A percentile compares a stretch with the other conserved stretches of the same genome.
phyloP scores from a whole-genome alignment of 352 stramenopile genomes.

The Phytopythium montanum region DNA sequence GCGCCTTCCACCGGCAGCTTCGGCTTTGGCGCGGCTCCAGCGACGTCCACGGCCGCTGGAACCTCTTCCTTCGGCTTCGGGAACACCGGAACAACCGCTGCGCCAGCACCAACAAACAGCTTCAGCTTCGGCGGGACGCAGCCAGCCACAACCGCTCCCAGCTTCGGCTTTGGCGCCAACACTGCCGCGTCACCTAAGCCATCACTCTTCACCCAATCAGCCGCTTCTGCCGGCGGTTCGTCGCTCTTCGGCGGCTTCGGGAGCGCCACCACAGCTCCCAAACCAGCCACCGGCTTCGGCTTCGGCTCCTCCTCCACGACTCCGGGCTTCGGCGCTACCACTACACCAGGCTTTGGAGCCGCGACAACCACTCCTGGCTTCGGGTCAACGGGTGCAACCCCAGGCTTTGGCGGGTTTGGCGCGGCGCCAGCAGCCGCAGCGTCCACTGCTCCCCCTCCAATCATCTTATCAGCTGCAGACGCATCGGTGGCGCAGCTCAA shows the following conservation, averaged over 20 bases:
- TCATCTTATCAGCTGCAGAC: conserved; percentile 63
- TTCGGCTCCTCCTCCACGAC: conserved; percentile 10
- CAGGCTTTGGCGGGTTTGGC: conserved; percentile 14
- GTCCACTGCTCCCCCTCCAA: conserved; percentile 50
- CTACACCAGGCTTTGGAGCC: conserved; percentile 21
- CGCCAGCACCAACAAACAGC: conserved; percentile 12
- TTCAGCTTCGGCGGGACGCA: conserved; percentile 42
- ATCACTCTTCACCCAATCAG: conserved; percentile 44
- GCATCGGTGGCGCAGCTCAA: conserved; percentile 78
- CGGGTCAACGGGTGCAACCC: conserved; percentile 7
- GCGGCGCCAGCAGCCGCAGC: conserved; percentile 19
- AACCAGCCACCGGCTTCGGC: conserved; percentile 25
- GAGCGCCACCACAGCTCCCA: neutral
- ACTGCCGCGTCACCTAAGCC: conserved; percentile 28
- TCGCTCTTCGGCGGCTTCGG: conserved; percentile 17
- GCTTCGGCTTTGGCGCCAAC: conserved; percentile 15
- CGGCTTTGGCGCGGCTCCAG: conserved; percentile 11
- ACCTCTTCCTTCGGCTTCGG: conserved; percentile 17
- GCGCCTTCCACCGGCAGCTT: conserved; percentile 9
- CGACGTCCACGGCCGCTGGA: conserved; percentile 2
- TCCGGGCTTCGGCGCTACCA: conserved; percentile 8
- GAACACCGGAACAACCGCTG: neutral
- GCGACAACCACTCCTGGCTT: too few species aligned
- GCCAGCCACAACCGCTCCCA: conserved; percentile 5
- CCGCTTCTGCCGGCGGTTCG: conserved; percentile 10